Base-by-base conservation (phyloP, 495 filamentous ascomycete species). In the Penicillium psychrofluorescens region DNA sequence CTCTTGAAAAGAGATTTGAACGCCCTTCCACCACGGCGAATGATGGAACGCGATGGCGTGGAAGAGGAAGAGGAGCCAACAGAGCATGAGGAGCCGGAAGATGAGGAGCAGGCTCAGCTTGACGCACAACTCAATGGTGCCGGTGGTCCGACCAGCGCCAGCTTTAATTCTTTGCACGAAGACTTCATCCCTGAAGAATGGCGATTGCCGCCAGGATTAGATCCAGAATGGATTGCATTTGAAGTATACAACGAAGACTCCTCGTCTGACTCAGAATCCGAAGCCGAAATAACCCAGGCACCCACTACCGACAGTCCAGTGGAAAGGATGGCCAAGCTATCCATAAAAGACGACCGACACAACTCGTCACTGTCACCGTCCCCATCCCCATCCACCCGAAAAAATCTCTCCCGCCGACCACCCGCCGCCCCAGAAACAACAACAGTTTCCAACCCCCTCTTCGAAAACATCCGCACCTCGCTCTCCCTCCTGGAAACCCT, bases 211-310 rank as follows among this genome's bases (percentile, higher is more conserved):
- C 72, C 72, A 27, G 81, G 90, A 44, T 68, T 97, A 2, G 92
- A 97, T 49, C 85, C 86, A 0, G 92, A 96, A 68, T 97, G 94
- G 94, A 76, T 99, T 44, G 94, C 94, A 1, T 80, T 97, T 39
- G 90, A 96, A 59, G 85, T 97, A 1, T 94, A 79, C 57, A 76
- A 73, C 29, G 85, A 87, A 67, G 67, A 74, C 11, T 66, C 74
- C n/a, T 57, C 63, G 28, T 77, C 75, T 4, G 81, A 86, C 32
- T 74, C 74, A 1, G 79, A 86, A 40, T 68, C 76, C 6, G 76
- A 84, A 29, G 58, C 69, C 29, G 72, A 78, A 29, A 22, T 46
- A 31, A 11, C 27, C 27, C 50, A 61, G 35, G n/a, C 40, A 7
- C 63, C 67, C 22, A 40, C 69, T 12, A 68, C 69, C 40, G 66